phyloP scores from a whole-genome alignment of 495 filamentous ascomycete species.

The Daldinia bambusicola region DNA sequence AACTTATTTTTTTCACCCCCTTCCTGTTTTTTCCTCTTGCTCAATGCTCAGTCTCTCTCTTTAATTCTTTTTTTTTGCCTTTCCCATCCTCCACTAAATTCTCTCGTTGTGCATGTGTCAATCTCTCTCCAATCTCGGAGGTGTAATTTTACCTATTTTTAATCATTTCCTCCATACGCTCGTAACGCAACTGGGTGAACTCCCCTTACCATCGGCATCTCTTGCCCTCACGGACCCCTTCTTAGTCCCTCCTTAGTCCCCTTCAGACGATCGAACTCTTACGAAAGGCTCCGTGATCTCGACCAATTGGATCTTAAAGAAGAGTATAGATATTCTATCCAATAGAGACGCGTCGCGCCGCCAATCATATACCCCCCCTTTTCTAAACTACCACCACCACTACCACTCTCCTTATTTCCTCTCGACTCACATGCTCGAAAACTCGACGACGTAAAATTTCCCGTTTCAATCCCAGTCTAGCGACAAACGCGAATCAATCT shows the following conservation, averaged over 20 bases:
- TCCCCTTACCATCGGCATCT: not conserved
- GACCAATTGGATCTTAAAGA: slow-evolving; percentile 1
- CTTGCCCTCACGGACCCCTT: not conserved
- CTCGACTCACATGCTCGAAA: slow-evolving; percentile 13
- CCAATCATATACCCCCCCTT: slow-evolving; percentile 14
- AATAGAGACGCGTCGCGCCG: slow-evolving; percentile 30
- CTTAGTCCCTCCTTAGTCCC: not conserved
- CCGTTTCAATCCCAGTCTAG: not conserved
- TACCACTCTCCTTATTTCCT: not conserved
- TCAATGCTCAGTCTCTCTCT: slow-evolving; percentile 26
- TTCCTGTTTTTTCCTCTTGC: slow-evolving; percentile 22
- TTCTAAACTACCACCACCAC: not conserved
- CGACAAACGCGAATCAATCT: slow-evolving; percentile 6
- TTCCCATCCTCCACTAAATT: slow-evolving; percentile 7
- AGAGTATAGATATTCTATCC: not conserved
- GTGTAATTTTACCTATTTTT: slow-evolving; percentile 34
- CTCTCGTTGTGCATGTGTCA: slow-evolving; percentile 30
- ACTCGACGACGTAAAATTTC: slow-evolving; percentile 25
- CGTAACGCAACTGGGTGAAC: too few species aligned
- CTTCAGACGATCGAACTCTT: not conserved
- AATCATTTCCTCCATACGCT: too few species aligned
- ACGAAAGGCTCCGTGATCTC: slow-evolving; percentile 9
- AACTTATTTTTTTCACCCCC: slow-evolving; percentile 27
- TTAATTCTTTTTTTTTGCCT: slow-evolving; percentile 3
- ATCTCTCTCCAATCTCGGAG: slow-evolving; percentile 40